Percentiles rank a stretch among this genome's conserved stretches.
These are phyloP conservation scores for Pyronema domesticum DNA, from an alignment of 495 filamentous ascomycete genomes.

Conservation along the genomic window DNA sequence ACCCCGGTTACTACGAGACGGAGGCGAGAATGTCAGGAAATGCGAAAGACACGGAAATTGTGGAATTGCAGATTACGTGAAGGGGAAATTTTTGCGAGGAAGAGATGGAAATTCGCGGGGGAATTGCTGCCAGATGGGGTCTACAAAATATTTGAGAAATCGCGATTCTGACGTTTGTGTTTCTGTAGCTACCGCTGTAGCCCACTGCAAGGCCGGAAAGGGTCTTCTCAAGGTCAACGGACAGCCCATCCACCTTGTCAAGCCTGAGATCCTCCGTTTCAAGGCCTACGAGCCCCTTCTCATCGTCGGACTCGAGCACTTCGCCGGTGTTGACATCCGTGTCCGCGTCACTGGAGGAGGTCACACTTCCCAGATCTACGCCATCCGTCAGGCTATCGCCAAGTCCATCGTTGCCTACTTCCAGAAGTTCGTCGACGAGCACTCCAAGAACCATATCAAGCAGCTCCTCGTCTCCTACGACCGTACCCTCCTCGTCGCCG, in stretches of 20 bases:
- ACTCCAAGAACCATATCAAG: constrained; percentile 98
- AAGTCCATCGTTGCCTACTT: constrained; percentile 99
- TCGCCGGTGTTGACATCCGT: constrained; percentile 90
- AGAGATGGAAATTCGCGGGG: too few species aligned
- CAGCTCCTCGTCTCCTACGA: constrained; percentile 85
- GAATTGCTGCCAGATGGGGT: too few species aligned
- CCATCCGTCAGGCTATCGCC: constrained; percentile 94
- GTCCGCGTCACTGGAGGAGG: constrained; percentile 92
- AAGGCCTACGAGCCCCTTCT: constrained; percentile 99
- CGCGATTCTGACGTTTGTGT: constrained; percentile 26
- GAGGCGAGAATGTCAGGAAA: background rate
- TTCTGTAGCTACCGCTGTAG: constrained; percentile 56
- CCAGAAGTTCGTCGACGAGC: constrained; percentile 99
- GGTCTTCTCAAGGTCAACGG: constrained; percentile 98
- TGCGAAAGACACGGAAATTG: background rate
- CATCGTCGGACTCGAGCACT: constrained; percentile 90
- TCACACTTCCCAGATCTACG: constrained; percentile 96
- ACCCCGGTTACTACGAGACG: background rate
- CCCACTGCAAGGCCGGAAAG: constrained; percentile 86
- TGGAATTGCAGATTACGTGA: background rate
- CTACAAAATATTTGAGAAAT: background rate
- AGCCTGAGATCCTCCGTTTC: constrained; percentile 93
- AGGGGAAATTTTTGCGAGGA: constrained; percentile 5
- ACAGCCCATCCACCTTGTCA: constrained; percentile 77
- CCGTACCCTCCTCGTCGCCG: constrained; percentile 89